Evolutionary conservation across 2,329 filamentous ascomycete species (phyloP).

Genomic region (Colletotrichum lini): DNA sequence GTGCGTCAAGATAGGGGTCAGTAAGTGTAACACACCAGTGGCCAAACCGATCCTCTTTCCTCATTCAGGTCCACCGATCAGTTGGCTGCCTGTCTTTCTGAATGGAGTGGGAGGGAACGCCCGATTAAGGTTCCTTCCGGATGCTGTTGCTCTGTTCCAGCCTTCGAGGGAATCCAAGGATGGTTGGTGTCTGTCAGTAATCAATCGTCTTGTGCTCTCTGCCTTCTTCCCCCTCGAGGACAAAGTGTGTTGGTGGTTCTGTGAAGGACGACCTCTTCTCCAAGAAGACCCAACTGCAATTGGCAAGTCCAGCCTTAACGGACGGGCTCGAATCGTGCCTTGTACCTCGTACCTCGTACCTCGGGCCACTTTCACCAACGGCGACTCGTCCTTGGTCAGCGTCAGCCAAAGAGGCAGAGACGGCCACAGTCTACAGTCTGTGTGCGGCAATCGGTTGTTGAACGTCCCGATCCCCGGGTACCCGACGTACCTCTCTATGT

Average conservation of each 20-base stretch:
- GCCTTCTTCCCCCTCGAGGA: too few relatives aligned
- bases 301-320: not conserved
- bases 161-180: too few relatives aligned
- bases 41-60: not conserved
- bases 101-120: not conserved
- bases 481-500: not conserved
- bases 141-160: not conserved
- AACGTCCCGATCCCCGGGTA: constrained; percentile 9
- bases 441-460: not conserved
- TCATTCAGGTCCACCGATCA: not conserved
- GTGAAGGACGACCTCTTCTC: too few relatives aligned
- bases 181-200: too few relatives aligned
- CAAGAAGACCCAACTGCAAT: too few relatives aligned
- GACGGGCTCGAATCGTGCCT: not conserved
- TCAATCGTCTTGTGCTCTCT: too few relatives aligned
- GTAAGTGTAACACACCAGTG: too few relatives aligned
- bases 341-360: not conserved
- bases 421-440: not conserved
- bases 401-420: not conserved
- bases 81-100: not conserved
- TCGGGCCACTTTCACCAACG: not conserved
- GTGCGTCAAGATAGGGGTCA: not conserved
- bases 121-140: not conserved
- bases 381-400: not conserved
- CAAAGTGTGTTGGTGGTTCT: too few relatives aligned